Evolutionary conservation across 495 filamentous ascomycete species (phyloP), one percentile per base, ranked within the genome.

Genomic region (Penicillium turbatum): DNA sequence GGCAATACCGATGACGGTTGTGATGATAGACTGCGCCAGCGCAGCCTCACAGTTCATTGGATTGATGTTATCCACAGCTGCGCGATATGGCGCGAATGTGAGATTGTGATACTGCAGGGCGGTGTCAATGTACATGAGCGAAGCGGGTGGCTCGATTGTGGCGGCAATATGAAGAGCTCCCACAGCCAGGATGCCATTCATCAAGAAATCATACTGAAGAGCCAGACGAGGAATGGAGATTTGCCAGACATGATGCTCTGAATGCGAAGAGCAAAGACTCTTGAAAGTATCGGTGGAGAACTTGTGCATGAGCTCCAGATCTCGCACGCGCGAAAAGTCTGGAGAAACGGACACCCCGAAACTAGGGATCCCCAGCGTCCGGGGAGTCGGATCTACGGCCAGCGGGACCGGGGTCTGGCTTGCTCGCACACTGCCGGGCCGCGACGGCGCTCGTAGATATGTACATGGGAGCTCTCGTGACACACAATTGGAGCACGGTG

Each of bases 81-180:
- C 57, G 6, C 77, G 71, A 27, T 74, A 78, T 34, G 74, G 67
- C 1, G 69, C 68, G 13, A 79, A 70, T 3, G 77, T 77, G 8
- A 71, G 63, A 29, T 77, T 72, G 54, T 84, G 75, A 29, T 83
- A 72, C 21, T 75, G 56, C 30, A 79, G 68, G 0, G 75, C 79
- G 6, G 73, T 71, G 21, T 78, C 71, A n/a, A 76, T 68, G 55
- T 82, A 83, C 3, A 69, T 53, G 56, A 69, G 30, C 54, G 71
- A 36, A 57, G 68, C 49, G 49, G 71, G 56, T 47, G 72, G 48
- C 59, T 75, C 53, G n/a, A 55, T 39, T 1, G 59, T 57, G 2
- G 70, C 61, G 3, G 81, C 80, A 0, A 81, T 69, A 54, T 85
- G 82, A 26, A 83, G 64, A 6, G 79, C 73, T 4, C 76, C 77